Base-by-base conservation (phyloP, 2,329 filamentous ascomycete species). In the Trichoderma atrobrunneum region DNA sequence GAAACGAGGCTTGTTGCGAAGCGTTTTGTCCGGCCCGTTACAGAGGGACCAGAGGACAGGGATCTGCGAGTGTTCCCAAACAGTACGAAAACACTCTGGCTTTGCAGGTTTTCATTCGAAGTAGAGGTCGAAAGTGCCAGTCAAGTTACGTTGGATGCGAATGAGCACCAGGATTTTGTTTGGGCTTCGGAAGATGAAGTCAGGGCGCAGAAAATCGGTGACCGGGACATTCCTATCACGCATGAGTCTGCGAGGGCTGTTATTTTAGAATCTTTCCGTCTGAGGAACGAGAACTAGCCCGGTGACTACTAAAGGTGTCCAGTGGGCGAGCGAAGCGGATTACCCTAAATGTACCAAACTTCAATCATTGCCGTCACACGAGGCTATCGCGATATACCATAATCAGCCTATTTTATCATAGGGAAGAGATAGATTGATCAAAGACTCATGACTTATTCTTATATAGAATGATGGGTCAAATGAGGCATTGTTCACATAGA, bases 371-470 rank as follows among this genome's bases (percentile, higher is more conserved):
- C 34, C 6, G 39, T 4, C 16, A 8, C 3, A n/a, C 3, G 16
- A 43, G 0, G 39, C 1, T 5, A 3, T 3, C 18, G 2, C 0
- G 0, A 43, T n/a, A 10, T 43, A 43, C 3, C 1, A n/a, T 0
- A 43, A 5, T 43, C 16, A 18, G 16, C 0, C 4, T 18, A 3
- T 7, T 39, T 18, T 18, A 18, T 18, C 7, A 39, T 39, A 1
- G 1, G 2, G 16, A 39, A 3, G 36, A 8, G 6, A 2, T 18
- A n/a, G 36, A 43, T 43, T 43, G 16, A 43, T 43, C 16, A 8
- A 43, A 43, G 36, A 8, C 7, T 34, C 32, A 11, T 34, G 32
- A 32, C 8, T 30, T 30, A 8, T 26, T 30, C 7, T 30, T 32
- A 32, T 32, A 3, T 4, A 32, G 11, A 36, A 14, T 14, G 34